Evolutionary conservation across 2,329 filamentous ascomycete species (phyloP), one percentile per base, ranked within the genome.

Genomic region (Ophiosphaerella herpotricha): DNA sequence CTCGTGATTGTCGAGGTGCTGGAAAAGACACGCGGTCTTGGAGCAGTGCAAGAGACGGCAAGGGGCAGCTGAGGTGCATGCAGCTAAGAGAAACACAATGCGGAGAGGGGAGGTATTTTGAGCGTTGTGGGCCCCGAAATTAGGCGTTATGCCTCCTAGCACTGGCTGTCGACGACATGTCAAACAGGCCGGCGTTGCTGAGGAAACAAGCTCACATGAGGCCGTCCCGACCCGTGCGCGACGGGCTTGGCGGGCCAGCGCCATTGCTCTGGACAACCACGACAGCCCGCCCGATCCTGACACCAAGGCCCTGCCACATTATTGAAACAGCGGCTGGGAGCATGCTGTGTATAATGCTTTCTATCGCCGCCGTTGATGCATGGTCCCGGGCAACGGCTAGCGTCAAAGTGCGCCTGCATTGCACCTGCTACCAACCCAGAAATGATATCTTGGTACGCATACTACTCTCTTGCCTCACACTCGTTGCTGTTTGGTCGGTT

Each of bases 51-150:
- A 52, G 49, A 58, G 44, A 43, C 55, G 48, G 54, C 43, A 58
- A 55, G 56, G 51, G 40, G 43, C 48, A 50, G 41, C 34, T 45
- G 56, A 58, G 46, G 54, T 48, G 50, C 45, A 70, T 68, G 64
- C 63, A 64, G 61, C 66, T 67, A 66, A 57, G 41, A 49, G 46
- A 44, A 48, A 32, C 24, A 59, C 41, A 63, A 54, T 67, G 66
- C 59, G 66, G 66, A 66, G 65, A 62, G 57, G 39, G 34, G 43
- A 37, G 29, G 44, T 59, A 58, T 56, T 61, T 59, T 57, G 53
- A 50, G 46, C 44, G 55, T 46, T 67, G 66, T 66, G 65, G 64
- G 60, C 54, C 63, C 49, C 42, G 48, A 49, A 39, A 57, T 57
- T 50, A 50, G 43, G 43, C 54, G 53, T 56, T 59, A 42, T 47